Conservation (phyloP, 345 rosid species). For the Brassica rapa region DNA sequence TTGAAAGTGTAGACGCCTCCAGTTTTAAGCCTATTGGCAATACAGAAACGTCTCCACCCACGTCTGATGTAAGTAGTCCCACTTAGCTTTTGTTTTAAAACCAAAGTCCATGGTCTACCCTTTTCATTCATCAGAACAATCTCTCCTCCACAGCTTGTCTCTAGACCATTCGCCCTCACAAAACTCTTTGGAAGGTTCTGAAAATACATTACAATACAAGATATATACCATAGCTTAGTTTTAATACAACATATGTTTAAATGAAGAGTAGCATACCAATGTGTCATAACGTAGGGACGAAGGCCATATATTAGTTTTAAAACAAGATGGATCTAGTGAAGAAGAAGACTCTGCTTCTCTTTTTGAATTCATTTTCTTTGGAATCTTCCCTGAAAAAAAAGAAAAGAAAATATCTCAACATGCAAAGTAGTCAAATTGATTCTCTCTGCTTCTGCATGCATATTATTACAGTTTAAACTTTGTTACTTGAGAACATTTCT, state of each 20-base stretch:
- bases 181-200: neutral
- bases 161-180: neutral
- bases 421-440: neutral
- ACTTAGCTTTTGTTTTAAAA: neutral
- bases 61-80: neutral
- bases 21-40: neutral
- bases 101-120: neutral
- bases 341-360: neutral
- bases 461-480: neutral
- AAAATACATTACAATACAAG: neutral
- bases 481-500: neutral
- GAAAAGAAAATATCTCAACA: neutral
- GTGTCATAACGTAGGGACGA: neutral
- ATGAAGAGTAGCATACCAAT: neutral
- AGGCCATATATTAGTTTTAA: neutral
- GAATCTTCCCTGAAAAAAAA: neutral
- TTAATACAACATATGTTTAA: neutral
- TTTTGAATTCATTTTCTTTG: neutral
- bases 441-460: neutral
- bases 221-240: too few species aligned
- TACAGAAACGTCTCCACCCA: neutral
- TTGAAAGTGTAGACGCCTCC: neutral
- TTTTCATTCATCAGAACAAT: slow-evolving; percentile 17
- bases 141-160: neutral
- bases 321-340: neutral